Base-by-base conservation (phyloP, 345 rosid genomes). In the Ceriops tagal region DNA sequence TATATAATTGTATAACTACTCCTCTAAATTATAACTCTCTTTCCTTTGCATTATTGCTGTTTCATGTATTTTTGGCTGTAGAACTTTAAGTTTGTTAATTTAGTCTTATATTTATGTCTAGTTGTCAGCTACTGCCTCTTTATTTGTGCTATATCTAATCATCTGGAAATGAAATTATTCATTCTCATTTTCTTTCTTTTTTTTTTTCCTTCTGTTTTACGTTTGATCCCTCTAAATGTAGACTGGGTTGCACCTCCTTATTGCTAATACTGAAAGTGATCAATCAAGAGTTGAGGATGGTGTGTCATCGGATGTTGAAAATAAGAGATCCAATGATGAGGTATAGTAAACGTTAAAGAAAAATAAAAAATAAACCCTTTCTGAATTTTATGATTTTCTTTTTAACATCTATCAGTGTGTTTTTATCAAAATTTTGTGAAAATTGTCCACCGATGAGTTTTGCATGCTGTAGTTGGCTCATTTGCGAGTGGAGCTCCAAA, bases 171-270 rank as follows among this genome's bases (percentile, higher is more conserved):
- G 31, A 11, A 53, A 43, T 52, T 6, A 21, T 43, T 35, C 3
- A 8, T 4, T 3, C 64, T 66, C 10, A 2, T 21, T 57, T 68
- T 16, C 31, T 66, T 56, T 57, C 20, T 19, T 22, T 26, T 7
- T 31, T 5, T 31, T 31, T 57, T 22, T 20, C 53, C 27, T 47
- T 39, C 47, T 39, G 47, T 10, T 43, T 13, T 3, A 4, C 16
- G 49, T 43, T 43, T 43, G 49, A 18, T 43, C 19, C 15, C 49
- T 13, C 18, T 43, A 13, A 46, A 67, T 4, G 59, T 71, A 93
- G 98, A 93, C 89, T 66, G 92, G 96, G 4, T 84, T 93, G 85
- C 91, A 76, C 65, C 96, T 93, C 72, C 86, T 83, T 8, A 93
- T 90, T 22, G 87, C 80, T 56, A 85, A 89, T 65, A 73, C 83